These are phyloP conservation scores for Phytopythium sindhum DNA, from an alignment of 352 stramenopile genomes.

Conservation along the genomic window DNA sequence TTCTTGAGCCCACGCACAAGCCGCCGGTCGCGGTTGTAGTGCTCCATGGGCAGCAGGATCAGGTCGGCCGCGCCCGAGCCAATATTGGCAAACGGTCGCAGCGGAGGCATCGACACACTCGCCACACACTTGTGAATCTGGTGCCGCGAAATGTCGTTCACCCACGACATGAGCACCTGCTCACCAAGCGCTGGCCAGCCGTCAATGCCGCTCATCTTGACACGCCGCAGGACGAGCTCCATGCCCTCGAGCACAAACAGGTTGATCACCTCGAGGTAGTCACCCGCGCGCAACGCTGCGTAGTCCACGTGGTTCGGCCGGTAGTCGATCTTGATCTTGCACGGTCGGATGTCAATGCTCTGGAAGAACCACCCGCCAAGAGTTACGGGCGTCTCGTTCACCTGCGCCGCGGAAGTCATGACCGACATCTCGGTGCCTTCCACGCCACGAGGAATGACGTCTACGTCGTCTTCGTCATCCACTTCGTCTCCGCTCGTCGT, in stretches of 20 bases:
- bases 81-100: conserved; percentile 86
- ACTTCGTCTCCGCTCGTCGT: conserved; percentile 1
- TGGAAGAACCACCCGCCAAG: conserved; percentile 83
- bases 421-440: conserved; percentile 55
- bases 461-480: conserved; percentile 28
- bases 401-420: conserved; percentile 13
- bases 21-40: conserved; percentile 79
- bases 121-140: conserved; percentile 89
- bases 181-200: conserved; percentile 71
- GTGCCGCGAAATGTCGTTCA: conserved; percentile 84
- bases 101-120: conserved; percentile 82
- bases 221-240: conserved; percentile 81
- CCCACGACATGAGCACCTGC: conserved; percentile 80
- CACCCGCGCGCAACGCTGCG: conserved; percentile 68
- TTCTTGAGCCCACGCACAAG: conserved; percentile 85
- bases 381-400: conserved; percentile 42
- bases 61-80: conserved; percentile 79
- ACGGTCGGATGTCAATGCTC: conserved; percentile 81
- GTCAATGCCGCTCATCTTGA: conserved; percentile 81
- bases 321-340: conserved; percentile 91
- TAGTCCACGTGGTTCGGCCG: conserved; percentile 86
- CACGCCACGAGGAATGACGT: conserved; percentile 12
- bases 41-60: conserved; percentile 83
- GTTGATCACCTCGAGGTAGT: conserved; percentile 89
- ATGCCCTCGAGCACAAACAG: conserved; percentile 87